Conservation (phyloP, 176 grass and related monocot genomes). For the Dendrocalamus sinicus region DNA sequence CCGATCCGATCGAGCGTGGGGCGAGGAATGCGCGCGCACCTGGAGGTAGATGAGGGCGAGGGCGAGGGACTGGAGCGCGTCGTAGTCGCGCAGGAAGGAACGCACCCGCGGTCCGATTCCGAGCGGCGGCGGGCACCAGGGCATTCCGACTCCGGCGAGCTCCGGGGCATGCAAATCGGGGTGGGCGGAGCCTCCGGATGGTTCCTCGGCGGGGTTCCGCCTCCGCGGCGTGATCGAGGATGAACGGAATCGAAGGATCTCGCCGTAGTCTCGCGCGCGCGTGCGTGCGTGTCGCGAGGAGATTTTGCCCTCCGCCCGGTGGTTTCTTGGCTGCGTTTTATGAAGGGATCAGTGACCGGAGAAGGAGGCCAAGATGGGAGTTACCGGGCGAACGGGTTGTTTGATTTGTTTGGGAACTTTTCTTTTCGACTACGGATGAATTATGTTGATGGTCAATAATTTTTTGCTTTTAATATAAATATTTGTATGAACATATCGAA, state of each 20-base stretch:
- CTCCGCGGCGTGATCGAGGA: neutral
- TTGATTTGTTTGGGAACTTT: neutral
- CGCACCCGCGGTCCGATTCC: slow-evolving; percentile 67
- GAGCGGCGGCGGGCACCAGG: slow-evolving; percentile 53
- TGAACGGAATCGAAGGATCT: neutral
- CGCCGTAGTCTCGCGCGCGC: slow-evolving; percentile 13
- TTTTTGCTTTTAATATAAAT: no score
- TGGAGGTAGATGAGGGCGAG: slow-evolving; percentile 92
- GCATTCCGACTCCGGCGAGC: slow-evolving; percentile 58
- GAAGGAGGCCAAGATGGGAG: neutral
- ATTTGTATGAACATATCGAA: no score
- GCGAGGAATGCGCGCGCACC: slow-evolving; percentile 43
- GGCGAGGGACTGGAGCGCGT: slow-evolving; percentile 82
- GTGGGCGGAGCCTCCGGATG: neutral
- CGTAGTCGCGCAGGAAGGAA: slow-evolving; percentile 93
- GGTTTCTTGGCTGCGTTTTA: slow-evolving; percentile 15
- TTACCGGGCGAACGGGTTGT: neutral
- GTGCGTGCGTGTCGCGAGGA: neutral
- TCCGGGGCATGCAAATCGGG: slow-evolving; percentile 31
- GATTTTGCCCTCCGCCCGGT: slow-evolving; percentile 7
- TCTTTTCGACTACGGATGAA: no score
- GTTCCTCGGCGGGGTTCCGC: neutral
- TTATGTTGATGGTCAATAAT: no score
- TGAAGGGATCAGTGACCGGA: neutral
- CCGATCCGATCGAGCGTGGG: slow-evolving; percentile 30